Evolutionary conservation across 345 rosid genomes (phyloP).

Genomic region (Excoecaria cochinchinensis): DNA sequence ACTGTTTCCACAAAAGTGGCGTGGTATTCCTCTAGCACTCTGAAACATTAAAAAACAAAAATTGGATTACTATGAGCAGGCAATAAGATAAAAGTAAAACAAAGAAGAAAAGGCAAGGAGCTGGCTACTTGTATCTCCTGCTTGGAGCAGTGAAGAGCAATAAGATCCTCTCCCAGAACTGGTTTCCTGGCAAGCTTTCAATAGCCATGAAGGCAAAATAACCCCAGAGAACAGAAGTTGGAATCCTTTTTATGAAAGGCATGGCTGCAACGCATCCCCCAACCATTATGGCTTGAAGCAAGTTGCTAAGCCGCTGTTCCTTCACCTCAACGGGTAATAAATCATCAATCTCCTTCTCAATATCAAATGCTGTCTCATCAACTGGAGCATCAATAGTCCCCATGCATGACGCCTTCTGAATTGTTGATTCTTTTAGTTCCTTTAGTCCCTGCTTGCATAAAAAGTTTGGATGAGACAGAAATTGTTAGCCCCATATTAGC

Average conservation of each 20-base stretch:
- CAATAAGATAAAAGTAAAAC: not conserved
- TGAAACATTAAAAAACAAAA: not conserved
- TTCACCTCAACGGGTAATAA: conserved; percentile 31
- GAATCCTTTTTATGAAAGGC: conserved; percentile 33
- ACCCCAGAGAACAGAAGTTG: conserved; percentile 36
- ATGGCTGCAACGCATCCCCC: conserved; percentile 30
- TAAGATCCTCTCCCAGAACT: conserved; percentile 35
- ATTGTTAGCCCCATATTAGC: not conserved
- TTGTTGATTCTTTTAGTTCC: conserved; percentile 25
- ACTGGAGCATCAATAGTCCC: conserved; percentile 16
- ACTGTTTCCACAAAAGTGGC: conserved; percentile 28
- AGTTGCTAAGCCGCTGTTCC: conserved; percentile 32
- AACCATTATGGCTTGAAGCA: conserved; percentile 29
- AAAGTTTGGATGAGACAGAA: not conserved
- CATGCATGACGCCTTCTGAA: conserved; percentile 19
- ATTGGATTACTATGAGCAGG: not conserved
- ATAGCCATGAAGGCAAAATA: conserved; percentile 39
- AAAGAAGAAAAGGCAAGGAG: not conserved
- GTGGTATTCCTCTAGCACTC: conserved; percentile 32
- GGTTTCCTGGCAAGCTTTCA: conserved; percentile 35
- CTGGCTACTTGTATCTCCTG: conserved; percentile 32
- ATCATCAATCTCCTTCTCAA: conserved; percentile 32
- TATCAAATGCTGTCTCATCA: conserved; percentile 26
- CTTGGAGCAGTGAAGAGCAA: conserved; percentile 32
- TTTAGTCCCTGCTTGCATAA: conserved; percentile 16